Percentiles rank a stretch among this genome's conserved stretches.
Evolutionary conservation across 2,329 filamentous ascomycete species (phyloP).

Genomic region (Epichloe sibirici): DNA sequence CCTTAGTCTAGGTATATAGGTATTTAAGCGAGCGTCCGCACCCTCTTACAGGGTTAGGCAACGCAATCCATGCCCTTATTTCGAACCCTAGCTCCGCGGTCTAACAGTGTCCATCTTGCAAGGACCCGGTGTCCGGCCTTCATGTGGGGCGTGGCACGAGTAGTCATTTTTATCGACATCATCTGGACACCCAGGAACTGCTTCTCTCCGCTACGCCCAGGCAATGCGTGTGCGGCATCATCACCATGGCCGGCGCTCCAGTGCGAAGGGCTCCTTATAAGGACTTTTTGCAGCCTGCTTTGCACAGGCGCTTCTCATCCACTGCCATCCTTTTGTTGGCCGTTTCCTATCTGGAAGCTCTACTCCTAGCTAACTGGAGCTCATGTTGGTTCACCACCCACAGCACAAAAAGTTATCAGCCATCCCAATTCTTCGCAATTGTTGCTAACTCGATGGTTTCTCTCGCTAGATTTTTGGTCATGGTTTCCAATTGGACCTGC

Average conservation of each 20-base stretch:
- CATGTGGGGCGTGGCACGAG: too few relatives aligned
- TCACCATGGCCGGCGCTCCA: conserved; percentile 41
- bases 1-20: too few relatives aligned
- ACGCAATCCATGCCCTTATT: too few relatives aligned
- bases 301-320: conserved; percentile 77
- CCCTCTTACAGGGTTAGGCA: too few relatives aligned
- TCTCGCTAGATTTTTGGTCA: conserved; percentile 57
- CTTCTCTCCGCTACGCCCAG: conserved; percentile 2
- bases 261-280: conserved; percentile 57
- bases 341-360: conserved; percentile 61
- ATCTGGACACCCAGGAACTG: conserved; percentile 1
- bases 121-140: too few relatives aligned
- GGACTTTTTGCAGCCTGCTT: conserved; percentile 79
- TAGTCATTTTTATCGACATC: conserved; percentile 19
- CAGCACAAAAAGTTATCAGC: not conserved
- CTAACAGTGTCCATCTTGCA: not conserved
- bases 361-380: conserved; percentile 56
- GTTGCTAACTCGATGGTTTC: not conserved
- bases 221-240: conserved; percentile 31
- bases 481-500: conserved; percentile 73
- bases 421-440: not conserved
- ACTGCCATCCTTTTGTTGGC: conserved; percentile 58
- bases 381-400: conserved; percentile 42
- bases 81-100: too few relatives aligned
- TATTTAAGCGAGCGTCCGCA: too few relatives aligned